A percentile compares a stretch with the other conserved stretches of the same genome.
Evolutionary conservation across 2,329 filamentous ascomycete species (phyloP).

Genomic region (Aquanectria penicillioides): DNA sequence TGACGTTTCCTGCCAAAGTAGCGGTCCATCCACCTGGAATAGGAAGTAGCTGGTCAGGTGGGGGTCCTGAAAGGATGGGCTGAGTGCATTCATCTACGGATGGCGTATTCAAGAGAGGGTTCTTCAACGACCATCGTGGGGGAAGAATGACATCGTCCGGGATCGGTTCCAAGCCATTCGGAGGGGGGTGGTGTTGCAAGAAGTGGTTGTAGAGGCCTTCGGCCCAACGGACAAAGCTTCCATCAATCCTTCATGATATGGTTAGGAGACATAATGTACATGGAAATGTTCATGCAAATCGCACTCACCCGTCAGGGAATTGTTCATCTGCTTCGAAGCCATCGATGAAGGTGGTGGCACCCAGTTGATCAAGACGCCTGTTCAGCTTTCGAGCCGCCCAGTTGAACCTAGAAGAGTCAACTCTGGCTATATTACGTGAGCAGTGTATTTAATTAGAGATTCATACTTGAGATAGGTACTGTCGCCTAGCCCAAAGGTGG

Average conservation of each 20-base stretch:
- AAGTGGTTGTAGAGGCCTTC: slow-evolving; percentile 73
- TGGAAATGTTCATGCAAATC: background rate
- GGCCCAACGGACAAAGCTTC: slow-evolving; percentile 82
- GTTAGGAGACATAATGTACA: background rate
- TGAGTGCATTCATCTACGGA: slow-evolving; percentile 24
- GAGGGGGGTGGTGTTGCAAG: slow-evolving; percentile 74
- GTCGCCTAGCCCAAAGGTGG: slow-evolving; percentile 91
- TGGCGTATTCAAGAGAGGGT: slow-evolving; percentile 3
- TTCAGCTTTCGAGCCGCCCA: slow-evolving; percentile 91
- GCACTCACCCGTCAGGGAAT: slow-evolving; percentile 85
- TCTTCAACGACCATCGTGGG: slow-evolving; percentile 68
- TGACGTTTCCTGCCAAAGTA: slow-evolving; percentile 70
- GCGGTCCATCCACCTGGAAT: slow-evolving; percentile 67
- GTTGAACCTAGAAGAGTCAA: slow-evolving; percentile 81
- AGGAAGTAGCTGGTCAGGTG: slow-evolving; percentile 56
- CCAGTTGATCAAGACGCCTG: slow-evolving; percentile 84
- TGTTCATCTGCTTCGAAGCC: slow-evolving; percentile 92
- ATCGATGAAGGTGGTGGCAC: slow-evolving; percentile 79
- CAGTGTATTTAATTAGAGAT: background rate
- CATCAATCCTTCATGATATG: slow-evolving; percentile 72
- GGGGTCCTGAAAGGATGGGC: slow-evolving; percentile 31
- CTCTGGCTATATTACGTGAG: slow-evolving; percentile 1
- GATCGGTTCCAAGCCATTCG: slow-evolving; percentile 73
- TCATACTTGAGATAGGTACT: slow-evolving; percentile 90
- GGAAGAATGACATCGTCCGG: slow-evolving; percentile 78